Evolutionary conservation across 371 early-diverging fungal genomes (phyloP).

Genomic region (Mucor circinelloides): DNA sequence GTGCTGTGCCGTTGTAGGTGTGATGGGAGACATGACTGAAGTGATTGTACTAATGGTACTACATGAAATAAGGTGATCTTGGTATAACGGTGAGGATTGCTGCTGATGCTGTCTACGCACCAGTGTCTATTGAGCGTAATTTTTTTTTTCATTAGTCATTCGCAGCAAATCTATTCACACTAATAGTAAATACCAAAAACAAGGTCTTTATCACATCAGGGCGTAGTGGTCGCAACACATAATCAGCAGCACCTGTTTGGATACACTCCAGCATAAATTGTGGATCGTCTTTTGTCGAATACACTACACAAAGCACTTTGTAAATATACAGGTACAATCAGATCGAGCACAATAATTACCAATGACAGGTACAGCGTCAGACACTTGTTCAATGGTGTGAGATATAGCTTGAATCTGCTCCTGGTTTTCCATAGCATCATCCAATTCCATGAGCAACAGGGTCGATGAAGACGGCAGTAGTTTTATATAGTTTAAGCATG

Average conservation of each 20-base stretch:
- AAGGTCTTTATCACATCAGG: slow-evolving; percentile 54
- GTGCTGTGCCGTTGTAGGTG: slow-evolving; percentile 13
- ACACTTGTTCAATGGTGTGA: slow-evolving; percentile 14
- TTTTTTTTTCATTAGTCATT: background rate
- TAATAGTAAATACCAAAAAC: slow-evolving; percentile 46
- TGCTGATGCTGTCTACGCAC: background rate
- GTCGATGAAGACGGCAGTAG: slow-evolving; percentile 24
- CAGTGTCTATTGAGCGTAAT: slow-evolving; percentile 1
- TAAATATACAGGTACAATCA: background rate
- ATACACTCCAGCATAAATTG: slow-evolving; percentile 45
- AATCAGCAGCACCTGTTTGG: slow-evolving; percentile 55
- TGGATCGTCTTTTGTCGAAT: slow-evolving; percentile 31
- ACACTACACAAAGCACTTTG: slow-evolving; percentile 14
- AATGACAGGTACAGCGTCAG: slow-evolving; percentile 24
- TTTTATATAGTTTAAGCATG: slow-evolving; percentile 23
- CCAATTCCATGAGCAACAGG: slow-evolving; percentile 30
- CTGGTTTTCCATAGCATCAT: slow-evolving; percentile 6
- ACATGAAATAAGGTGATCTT: slow-evolving; percentile 23
- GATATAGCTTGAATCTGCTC: slow-evolving; percentile 15
- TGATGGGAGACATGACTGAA: slow-evolving; percentile 24
- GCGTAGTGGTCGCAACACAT: slow-evolving; percentile 49
- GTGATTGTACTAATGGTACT: slow-evolving; percentile 21
- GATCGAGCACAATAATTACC: slow-evolving; percentile 14
- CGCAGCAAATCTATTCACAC: background rate
- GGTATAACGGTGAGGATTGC: slow-evolving; percentile 11